phyloP scores from a whole-genome alignment of 352 stramenopile genomes.

The Globisporangium iwayamae region DNA sequence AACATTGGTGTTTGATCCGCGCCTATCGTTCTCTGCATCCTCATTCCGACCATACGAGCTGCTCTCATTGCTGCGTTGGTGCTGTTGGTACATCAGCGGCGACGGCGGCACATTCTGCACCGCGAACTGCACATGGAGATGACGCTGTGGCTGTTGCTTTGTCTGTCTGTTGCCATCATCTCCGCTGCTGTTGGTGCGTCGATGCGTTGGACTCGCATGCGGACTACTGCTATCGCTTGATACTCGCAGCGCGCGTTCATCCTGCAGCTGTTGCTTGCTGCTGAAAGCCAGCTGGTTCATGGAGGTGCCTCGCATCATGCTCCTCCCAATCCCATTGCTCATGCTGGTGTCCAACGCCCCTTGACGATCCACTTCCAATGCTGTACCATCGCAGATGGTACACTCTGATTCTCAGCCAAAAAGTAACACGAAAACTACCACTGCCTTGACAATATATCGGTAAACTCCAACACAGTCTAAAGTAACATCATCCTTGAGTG shows the following conservation, averaged over 20 bases:
- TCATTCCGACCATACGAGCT: neutral
- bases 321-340: neutral
- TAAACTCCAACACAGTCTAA: too few relatives aligned
- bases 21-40: neutral
- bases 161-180: neutral
- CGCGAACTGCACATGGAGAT: slow-evolving; percentile 42
- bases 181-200: neutral
- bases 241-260: neutral
- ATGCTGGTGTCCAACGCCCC: slow-evolving; percentile 8
- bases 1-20: neutral
- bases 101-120: slow-evolving; percentile 39
- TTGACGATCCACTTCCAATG: slow-evolving; percentile 2
- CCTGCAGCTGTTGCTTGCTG: neutral
- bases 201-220: neutral
- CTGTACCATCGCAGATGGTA: slow-evolving; percentile 2
- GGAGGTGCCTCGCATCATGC: neutral
- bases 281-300: slow-evolving; percentile 30
- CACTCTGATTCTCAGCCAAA: neutral
- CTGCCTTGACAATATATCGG: too few relatives aligned
- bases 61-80: neutral
- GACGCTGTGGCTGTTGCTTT: neutral
- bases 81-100: slow-evolving; percentile 31
- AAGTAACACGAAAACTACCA: neutral
- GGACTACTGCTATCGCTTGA: slow-evolving; percentile 1
- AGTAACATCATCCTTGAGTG: neutral